phyloP scores from a whole-genome alignment of 805 yeast genomes.

The Sugiyamaella lignohabitans region DNA sequence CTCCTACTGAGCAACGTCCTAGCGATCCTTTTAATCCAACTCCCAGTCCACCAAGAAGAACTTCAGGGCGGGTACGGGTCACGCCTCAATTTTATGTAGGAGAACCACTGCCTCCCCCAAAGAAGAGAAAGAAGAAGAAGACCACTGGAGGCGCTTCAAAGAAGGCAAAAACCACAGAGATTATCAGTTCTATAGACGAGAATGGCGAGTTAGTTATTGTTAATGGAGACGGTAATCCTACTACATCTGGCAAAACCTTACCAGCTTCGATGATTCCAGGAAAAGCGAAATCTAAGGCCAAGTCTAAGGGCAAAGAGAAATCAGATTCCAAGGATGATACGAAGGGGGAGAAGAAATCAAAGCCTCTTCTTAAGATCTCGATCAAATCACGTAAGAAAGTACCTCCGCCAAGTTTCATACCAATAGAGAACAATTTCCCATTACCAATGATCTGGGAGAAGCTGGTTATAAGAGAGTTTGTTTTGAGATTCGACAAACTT shows the following conservation, averaged over 20 bases:
- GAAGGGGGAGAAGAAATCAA: neutral
- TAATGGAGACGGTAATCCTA: constrained; percentile 2
- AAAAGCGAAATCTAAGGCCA: constrained; percentile 3
- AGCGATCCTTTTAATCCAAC: neutral
- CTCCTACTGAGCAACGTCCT: neutral
- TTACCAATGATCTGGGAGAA: constrained; percentile 32
- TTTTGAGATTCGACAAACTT: constrained; percentile 34
- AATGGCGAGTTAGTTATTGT: constrained; percentile 4
- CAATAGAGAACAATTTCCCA: constrained; percentile 6
- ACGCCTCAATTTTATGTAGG: constrained; percentile 14
- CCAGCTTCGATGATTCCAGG: constrained; percentile 3
- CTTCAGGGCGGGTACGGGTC: constrained; percentile 14
- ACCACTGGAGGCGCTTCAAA: neutral
- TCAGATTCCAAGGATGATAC: constrained; percentile 3
- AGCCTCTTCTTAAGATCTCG: constrained; percentile 1
- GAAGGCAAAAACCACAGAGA: constrained; percentile 4
- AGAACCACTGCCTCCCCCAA: constrained; percentile 12
- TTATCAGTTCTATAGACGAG: constrained; percentile 1
- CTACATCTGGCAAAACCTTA: constrained; percentile 5
- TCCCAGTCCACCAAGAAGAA: constrained; percentile 8
- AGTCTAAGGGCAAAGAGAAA: constrained; percentile 1
- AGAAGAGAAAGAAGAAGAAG: constrained; percentile 9
- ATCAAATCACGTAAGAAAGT: constrained; percentile 5
- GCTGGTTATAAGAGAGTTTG: constrained; percentile 32
- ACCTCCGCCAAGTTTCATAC: constrained; percentile 14